Conservation (phyloP, 805 yeast genomes). For the Metschnikowia lunata region DNA sequence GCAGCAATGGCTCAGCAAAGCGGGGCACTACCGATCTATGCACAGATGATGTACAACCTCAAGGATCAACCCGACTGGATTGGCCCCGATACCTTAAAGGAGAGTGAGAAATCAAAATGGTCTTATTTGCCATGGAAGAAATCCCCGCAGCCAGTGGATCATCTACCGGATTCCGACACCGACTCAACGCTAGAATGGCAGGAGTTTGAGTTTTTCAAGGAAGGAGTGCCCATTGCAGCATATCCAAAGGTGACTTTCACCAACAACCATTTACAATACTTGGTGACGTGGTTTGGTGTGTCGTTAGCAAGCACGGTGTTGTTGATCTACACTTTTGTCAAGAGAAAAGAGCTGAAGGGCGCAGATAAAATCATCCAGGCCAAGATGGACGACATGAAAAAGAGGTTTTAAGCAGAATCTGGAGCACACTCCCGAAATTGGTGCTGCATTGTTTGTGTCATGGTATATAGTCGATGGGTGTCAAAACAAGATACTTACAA, state of each 20-base stretch:
- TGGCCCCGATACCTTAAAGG: conserved; percentile 10
- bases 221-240: conserved; percentile 90
- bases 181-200: conserved; percentile 38
- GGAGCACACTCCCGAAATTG: neutral
- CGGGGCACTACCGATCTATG: conserved; percentile 66
- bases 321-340: conserved; percentile 38
- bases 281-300: conserved; percentile 93
- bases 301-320: conserved; percentile 68
- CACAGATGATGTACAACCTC: conserved; percentile 68
- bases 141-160: conserved; percentile 11
- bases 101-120: conserved; percentile 13
- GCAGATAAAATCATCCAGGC: conserved; percentile 41
- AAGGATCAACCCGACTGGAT: conserved; percentile 57
- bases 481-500: conserved; percentile 22
- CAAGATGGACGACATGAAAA: conserved; percentile 35
- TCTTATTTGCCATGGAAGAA: conserved; percentile 7
- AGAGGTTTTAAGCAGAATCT: conserved; percentile 6
- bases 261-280: conserved; percentile 87
- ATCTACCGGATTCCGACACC: conserved; percentile 19
- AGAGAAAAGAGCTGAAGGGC: conserved; percentile 26
- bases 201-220: conserved; percentile 54
- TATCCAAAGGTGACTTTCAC: conserved; percentile 74
- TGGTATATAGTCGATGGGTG: conserved; percentile 3
- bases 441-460: neutral
- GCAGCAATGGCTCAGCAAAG: conserved; percentile 71